A percentile compares a stretch with the other conserved stretches of the same genome.
Evolutionary conservation across 2,329 filamentous ascomycete species (phyloP).

Genomic region (Aspergillus tamarii): DNA sequence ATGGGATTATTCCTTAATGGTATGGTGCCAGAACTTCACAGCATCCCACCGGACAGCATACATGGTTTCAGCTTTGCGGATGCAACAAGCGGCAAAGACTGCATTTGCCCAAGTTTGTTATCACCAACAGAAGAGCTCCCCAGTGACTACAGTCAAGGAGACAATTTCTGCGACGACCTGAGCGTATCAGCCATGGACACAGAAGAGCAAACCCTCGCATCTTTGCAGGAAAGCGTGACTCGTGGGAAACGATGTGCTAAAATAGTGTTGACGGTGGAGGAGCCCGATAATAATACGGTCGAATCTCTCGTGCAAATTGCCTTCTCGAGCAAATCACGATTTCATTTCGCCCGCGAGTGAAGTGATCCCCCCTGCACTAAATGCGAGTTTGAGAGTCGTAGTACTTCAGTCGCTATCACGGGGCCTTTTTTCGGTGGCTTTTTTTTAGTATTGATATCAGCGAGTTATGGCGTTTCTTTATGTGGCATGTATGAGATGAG

Average conservation of each 20-base stretch:
- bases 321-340: neutral
- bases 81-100: neutral
- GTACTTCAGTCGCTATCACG: neutral
- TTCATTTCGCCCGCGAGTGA: neutral
- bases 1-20: neutral
- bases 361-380: neutral
- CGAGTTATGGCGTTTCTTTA: neutral
- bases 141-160: neutral
- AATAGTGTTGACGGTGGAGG: neutral
- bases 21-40: neutral
- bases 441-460: neutral
- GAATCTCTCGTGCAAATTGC: neutral
- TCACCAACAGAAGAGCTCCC: neutral
- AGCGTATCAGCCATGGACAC: neutral
- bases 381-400: neutral
- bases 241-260: neutral
- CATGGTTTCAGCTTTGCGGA: neutral
- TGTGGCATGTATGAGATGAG: slow-evolving; percentile 1
- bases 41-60: neutral
- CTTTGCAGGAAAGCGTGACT: neutral
- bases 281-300: neutral
- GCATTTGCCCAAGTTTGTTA: neutral
- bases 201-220: neutral
- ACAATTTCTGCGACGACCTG: neutral
- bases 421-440: neutral